These are phyloP conservation scores for Trichophyton verrucosum DNA, from an alignment of 2,329 filamentous ascomycete genomes.

Conservation along the genomic window DNA sequence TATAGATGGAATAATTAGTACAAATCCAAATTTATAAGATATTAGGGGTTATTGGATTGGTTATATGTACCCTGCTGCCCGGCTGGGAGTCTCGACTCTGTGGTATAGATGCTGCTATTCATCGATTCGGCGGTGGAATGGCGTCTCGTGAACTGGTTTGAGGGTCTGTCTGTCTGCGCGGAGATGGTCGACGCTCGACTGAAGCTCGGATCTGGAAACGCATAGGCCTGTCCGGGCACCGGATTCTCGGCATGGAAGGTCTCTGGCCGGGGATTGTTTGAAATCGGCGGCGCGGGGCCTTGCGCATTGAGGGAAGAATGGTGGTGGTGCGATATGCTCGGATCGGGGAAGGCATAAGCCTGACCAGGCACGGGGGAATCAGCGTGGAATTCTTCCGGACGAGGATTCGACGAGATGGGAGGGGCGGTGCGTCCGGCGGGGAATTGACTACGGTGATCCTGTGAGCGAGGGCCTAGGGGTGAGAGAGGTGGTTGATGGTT, in stretches of 20 bases:
- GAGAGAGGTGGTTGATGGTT: slow-evolving; percentile 26
- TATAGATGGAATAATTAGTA: neutral
- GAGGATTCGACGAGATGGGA: slow-evolving; percentile 38
- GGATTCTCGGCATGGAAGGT: slow-evolving; percentile 40
- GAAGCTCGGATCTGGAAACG: slow-evolving; percentile 36
- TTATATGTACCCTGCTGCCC: slow-evolving; percentile 36
- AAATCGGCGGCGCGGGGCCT: slow-evolving; percentile 30
- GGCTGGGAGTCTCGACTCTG: slow-evolving; percentile 35
- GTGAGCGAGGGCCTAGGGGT: slow-evolving; percentile 28
- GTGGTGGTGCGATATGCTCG: slow-evolving; percentile 22
- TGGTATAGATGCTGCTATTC: slow-evolving; percentile 37
- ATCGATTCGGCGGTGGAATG: slow-evolving; percentile 37
- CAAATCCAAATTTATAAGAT: too few species aligned
- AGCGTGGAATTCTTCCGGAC: slow-evolving; percentile 39
- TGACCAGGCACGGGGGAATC: slow-evolving; percentile 39
- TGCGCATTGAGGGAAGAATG: slow-evolving; percentile 14
- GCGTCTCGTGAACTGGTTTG: slow-evolving; percentile 31
- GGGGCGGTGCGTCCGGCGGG: slow-evolving; percentile 37
- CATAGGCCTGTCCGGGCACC: slow-evolving; percentile 39
- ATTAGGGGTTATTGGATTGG: neutral
- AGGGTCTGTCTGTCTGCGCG: slow-evolving; percentile 22
- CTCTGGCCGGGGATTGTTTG: slow-evolving; percentile 37
- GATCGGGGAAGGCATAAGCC: slow-evolving; percentile 40
- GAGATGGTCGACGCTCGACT: slow-evolving; percentile 24
- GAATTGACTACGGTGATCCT: slow-evolving; percentile 29